phyloP scores from a whole-genome alignment of 208 protist species.

The Herpetomonas samuelpessoai region DNA sequence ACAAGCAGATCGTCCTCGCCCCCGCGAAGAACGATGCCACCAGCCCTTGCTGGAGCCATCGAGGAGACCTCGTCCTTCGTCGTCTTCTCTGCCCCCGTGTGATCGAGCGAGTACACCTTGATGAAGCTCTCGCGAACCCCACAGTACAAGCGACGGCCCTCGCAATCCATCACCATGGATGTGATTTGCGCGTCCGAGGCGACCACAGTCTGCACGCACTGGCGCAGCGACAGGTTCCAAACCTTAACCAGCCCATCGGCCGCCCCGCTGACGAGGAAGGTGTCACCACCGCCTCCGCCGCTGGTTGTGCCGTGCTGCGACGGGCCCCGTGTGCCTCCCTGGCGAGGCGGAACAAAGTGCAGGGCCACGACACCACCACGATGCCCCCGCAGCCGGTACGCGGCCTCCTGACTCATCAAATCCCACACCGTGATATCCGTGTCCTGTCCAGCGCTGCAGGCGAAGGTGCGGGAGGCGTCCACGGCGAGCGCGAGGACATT shows the following conservation, averaged over 20 bases:
- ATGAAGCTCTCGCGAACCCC: conserved; percentile 84
- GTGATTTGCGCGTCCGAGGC: conserved; percentile 81
- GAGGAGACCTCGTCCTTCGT: neutral
- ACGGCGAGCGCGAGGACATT: conserved; percentile 85
- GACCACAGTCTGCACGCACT: conserved; percentile 88
- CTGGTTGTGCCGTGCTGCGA: neutral
- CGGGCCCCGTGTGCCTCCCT: neutral
- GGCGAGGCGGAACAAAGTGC: conserved; percentile 37
- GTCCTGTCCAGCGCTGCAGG: conserved; percentile 94
- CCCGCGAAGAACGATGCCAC: neutral
- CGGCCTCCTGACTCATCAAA: conserved; percentile 69
- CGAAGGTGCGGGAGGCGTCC: conserved; percentile 30
- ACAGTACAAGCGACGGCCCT: conserved; percentile 72
- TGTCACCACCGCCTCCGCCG: conserved; percentile 2
- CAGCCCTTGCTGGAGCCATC: conserved; percentile 3
- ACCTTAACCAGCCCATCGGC: conserved; percentile 89
- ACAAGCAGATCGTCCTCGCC: conserved; percentile 21
- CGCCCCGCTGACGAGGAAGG: conserved; percentile 65
- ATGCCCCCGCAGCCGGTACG: conserved; percentile 85
- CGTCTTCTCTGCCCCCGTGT: neutral
- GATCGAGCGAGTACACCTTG: conserved; percentile 67
- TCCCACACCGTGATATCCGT: conserved; percentile 99
- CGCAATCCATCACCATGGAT: conserved; percentile 56
- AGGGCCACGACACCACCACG: conserved; percentile 75
- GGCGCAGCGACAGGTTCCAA: conserved; percentile 73